Conservation (phyloP, 768 basidiomycete species). For the Cyathus striatus region DNA sequence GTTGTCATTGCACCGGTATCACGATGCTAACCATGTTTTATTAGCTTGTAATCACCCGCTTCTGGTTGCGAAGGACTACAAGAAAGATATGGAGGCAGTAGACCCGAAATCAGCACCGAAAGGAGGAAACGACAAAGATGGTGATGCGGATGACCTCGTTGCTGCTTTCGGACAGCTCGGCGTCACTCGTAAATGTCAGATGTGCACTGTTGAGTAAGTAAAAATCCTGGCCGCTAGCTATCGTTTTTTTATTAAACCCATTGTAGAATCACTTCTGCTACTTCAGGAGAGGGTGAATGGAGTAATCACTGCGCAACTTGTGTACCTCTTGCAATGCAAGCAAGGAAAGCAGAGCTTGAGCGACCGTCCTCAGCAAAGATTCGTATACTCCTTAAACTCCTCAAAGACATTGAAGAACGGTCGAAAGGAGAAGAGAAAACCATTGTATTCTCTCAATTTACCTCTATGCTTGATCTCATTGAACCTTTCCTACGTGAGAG, state of each 20-base stretch:
- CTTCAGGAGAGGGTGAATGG: constrained; percentile 32
- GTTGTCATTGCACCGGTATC: neutral
- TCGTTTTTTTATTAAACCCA: constrained; percentile 1
- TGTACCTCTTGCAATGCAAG: constrained; percentile 43
- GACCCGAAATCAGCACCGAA: constrained; percentile 55
- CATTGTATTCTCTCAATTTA: constrained; percentile 94
- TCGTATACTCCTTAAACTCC: constrained; percentile 70
- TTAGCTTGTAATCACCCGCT: constrained; percentile 88
- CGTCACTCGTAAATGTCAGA: constrained; percentile 68
- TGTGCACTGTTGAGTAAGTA: constrained; percentile 70
- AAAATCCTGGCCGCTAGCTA: neutral
- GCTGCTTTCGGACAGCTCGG: constrained; percentile 67
- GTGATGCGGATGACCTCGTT: constrained; percentile 70
- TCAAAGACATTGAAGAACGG: constrained; percentile 57
- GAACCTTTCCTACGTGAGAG: constrained; percentile 75
- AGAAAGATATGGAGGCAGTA: constrained; percentile 69
- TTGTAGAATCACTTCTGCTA: constrained; percentile 31
- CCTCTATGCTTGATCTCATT: constrained; percentile 79
- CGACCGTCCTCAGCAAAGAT: constrained; percentile 85
- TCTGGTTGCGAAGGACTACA: constrained; percentile 74
- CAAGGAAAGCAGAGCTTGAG: constrained; percentile 39
- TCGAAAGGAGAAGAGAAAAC: constrained; percentile 76
- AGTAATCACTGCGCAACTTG: constrained; percentile 58
- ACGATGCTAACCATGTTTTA: neutral
- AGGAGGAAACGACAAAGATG: constrained; percentile 43